Percentiles rank a stretch among this genome's conserved stretches.
Evolutionary conservation across 2,329 filamentous ascomycete species (phyloP).

Genomic region (Fusarium xylarioides): DNA sequence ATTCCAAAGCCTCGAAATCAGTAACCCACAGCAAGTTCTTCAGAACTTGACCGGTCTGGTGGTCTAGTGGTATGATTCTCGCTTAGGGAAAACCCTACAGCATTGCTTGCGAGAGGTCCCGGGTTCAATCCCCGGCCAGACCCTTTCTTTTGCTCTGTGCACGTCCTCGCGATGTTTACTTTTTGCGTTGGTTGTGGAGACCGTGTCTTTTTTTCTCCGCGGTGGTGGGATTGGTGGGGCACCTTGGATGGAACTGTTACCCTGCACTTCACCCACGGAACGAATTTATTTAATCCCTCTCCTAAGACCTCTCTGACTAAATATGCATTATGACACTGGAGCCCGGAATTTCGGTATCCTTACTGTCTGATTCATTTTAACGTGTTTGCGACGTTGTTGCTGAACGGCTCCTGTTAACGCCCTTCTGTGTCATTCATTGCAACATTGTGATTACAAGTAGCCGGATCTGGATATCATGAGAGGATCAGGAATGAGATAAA

Average conservation of each 20-base stretch:
- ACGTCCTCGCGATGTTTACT: neutral
- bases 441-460: accelerated
- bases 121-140: constrained; percentile 58
- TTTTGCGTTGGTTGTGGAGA: no score
- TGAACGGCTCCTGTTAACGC: neutral
- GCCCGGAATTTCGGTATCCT: neutral
- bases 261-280: neutral
- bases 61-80: constrained; percentile 77
- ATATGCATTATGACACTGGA: neutral
- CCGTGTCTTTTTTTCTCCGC: no score
- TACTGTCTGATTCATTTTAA: accelerated
- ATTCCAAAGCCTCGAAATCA: accelerated
- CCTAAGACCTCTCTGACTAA: neutral
- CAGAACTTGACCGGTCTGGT: constrained; percentile 50
- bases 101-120: constrained; percentile 55
- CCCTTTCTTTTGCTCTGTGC: constrained; percentile 43
- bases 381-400: neutral
- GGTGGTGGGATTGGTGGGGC: neutral
- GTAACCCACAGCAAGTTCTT: neutral
- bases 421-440: accelerated
- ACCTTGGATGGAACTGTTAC: neutral
- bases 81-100: constrained; percentile 65
- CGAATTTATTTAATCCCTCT: neutral
- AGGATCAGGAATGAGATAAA: neutral
- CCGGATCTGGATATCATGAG: accelerated